A percentile compares a stretch with the other conserved stretches of the same genome.
Conservation (phyloP, 257 asterid genomes). For the Mentha longifolia region DNA sequence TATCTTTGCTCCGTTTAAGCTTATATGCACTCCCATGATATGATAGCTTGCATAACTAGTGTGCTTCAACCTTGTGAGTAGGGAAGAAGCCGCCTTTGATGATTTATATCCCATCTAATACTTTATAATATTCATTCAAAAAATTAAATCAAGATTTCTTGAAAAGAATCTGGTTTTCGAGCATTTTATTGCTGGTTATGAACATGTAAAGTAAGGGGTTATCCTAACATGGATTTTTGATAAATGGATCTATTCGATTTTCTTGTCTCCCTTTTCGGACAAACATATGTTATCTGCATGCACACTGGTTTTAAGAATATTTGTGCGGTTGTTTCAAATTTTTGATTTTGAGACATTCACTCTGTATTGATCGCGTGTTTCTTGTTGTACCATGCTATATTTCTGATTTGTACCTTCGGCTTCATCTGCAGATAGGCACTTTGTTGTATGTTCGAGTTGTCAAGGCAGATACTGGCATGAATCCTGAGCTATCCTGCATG, state of each 20-base stretch:
- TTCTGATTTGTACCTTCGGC: slow-evolving; percentile 26
- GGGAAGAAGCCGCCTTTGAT: background rate
- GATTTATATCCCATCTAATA: background rate
- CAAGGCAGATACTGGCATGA: slow-evolving; percentile 85
- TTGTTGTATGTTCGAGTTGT: slow-evolving; percentile 86
- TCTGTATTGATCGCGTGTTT: slow-evolving; percentile 15
- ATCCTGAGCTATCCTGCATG: slow-evolving; percentile 96
- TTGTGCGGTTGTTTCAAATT: slow-evolving; percentile 1
- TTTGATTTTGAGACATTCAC: slow-evolving; percentile 13
- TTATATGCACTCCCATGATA: slow-evolving; percentile 18
- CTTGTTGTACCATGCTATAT: slow-evolving; percentile 11
- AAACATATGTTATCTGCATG: slow-evolving; percentile 2
- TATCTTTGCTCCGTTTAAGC: slow-evolving; percentile 8
- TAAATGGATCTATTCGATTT: background rate
- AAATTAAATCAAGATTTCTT: background rate
- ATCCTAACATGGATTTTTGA: background rate
- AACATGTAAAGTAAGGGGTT: background rate
- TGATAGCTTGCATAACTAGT: slow-evolving; percentile 5
- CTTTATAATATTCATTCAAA: background rate
- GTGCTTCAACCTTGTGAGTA: background rate
- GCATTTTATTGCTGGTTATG: background rate
- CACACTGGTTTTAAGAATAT: background rate
- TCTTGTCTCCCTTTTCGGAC: background rate
- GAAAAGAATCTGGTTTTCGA: slow-evolving; percentile 4
- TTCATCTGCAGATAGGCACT: slow-evolving; percentile 70